Percentiles rank a stretch among this genome's conserved stretches.
phyloP scores from a whole-genome alignment of 176 grass and related monocot genomes.

The Avena insularis region DNA sequence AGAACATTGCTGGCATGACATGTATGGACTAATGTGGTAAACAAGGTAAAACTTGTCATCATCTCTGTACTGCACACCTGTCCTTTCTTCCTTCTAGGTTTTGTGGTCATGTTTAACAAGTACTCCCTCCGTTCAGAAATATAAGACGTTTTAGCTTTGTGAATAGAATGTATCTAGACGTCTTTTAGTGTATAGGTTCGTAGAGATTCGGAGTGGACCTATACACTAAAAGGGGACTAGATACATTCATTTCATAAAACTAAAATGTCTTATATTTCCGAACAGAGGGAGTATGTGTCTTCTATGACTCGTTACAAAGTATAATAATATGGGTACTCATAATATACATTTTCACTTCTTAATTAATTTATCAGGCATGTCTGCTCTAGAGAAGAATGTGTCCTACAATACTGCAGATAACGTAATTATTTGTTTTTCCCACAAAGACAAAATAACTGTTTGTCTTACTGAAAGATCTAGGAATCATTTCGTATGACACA shows the following conservation, averaged over 20 bases:
- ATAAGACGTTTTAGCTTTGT: too few relatives aligned
- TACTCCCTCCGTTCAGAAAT: too few relatives aligned
- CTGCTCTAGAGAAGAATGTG: not conserved
- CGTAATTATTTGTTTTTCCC: not conserved
- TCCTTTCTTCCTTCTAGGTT: not conserved
- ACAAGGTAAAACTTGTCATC: constrained; percentile 17
- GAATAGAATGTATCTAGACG: too few relatives aligned
- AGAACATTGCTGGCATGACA: not conserved
- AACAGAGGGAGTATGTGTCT: not conserved
- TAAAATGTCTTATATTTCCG: too few relatives aligned
- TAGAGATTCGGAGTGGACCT: too few relatives aligned
- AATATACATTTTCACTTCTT: not conserved
- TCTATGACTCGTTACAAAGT: not conserved
- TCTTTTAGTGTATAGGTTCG: too few relatives aligned
- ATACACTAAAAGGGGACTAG: too few relatives aligned
- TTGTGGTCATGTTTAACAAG: not conserved
- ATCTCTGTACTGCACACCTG: not conserved
- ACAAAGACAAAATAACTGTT: not conserved
- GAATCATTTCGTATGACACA: not conserved
- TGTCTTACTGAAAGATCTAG: not conserved
- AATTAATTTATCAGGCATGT: not conserved
- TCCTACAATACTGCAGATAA: not conserved
- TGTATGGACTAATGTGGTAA: constrained; percentile 3
- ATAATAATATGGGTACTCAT: not conserved
- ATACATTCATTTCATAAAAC: too few relatives aligned